Base-by-base conservation (phyloP, 192 early-diverging fungal species). In the Coemansia umbellata region DNA sequence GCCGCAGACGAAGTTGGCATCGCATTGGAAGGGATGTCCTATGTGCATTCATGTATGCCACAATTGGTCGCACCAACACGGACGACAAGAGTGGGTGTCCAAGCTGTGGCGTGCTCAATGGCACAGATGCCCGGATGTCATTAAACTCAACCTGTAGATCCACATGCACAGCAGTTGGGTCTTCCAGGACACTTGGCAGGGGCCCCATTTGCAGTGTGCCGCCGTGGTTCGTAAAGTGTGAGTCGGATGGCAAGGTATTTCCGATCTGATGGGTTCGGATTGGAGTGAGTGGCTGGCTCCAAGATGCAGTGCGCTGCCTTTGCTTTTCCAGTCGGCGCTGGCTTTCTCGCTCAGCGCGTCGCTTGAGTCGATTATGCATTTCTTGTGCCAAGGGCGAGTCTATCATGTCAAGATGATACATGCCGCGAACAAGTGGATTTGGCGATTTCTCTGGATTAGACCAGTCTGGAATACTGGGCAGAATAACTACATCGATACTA, bases 1-100 rank as follows among this genome's bases (percentile, higher is more conserved):
- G 40, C 42, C 85, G 80, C 72, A 93, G 80, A 31, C 84, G 84
- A 11, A 91, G 81, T 30, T 84, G 84, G 65, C 89, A 90, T 23
- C 84, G 82, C 63, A 98, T 83, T 3, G 90, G 84, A 21, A 93
- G 87, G 31, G 85, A 81, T 15, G 87, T 92, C n/a, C 87, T 83
- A 57, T 94, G 88, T 3, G 89, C 83, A 63, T 97, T 97, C 83
- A 98, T 89, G 55, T 89, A 98, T 11, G 84, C 96, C 0, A 97
- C 92, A 33, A 97, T 81, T 1, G 96, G 94, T 4, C 96, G 84
- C 19, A 97, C 86, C 52, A 95, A 74, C 17, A 94, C 92, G 17
- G 84, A 84, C 50, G 78, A 88, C 42, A 95, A 60, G 42, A 94
- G 93, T 5, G 82, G 80, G 23, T 93, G 65, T 36, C 88, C 83